Percentiles rank a stretch among this genome's conserved stretches.
Evolutionary conservation across 331 rosid genomes (phyloP).

Genomic region (Stylosanthes scabra): DNA sequence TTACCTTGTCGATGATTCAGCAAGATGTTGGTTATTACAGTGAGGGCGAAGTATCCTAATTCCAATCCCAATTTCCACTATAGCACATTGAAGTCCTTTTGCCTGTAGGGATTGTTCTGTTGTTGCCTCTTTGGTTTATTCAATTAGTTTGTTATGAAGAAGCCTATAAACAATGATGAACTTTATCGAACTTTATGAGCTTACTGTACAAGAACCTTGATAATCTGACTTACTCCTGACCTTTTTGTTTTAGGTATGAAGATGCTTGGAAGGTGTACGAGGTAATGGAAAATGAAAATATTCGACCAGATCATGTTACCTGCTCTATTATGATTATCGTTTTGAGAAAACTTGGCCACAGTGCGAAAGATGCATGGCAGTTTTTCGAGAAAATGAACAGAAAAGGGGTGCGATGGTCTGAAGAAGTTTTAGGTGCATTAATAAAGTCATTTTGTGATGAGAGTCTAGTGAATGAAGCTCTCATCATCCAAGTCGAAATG

Average conservation of each 20-base stretch:
- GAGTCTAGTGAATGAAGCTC: slow-evolving; percentile 80
- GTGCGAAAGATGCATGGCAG: slow-evolving; percentile 87
- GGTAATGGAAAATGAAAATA: slow-evolving; percentile 74
- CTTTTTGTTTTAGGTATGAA: slow-evolving; percentile 60
- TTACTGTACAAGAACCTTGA: slow-evolving; percentile 18
- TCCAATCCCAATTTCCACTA: slow-evolving; percentile 22
- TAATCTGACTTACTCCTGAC: neutral
- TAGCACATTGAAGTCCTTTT: slow-evolving; percentile 18
- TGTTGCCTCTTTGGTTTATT: slow-evolving; percentile 17
- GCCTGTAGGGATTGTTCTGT: slow-evolving; percentile 2
- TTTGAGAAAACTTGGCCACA: slow-evolving; percentile 75
- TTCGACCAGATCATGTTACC: slow-evolving; percentile 81
- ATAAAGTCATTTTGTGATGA: slow-evolving; percentile 83
- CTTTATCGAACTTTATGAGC: neutral
- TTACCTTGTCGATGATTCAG: neutral
- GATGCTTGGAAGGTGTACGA: slow-evolving; percentile 79
- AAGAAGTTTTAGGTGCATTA: slow-evolving; percentile 79
- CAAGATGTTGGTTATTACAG: slow-evolving; percentile 18
- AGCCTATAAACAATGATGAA: slow-evolving; percentile 7
- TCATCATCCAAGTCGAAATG: slow-evolving; percentile 81
- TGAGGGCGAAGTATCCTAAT: slow-evolving; percentile 21
- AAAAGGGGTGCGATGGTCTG: slow-evolving; percentile 85
- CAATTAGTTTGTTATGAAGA: slow-evolving; percentile 8
- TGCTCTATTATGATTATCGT: slow-evolving; percentile 73
- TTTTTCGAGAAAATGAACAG: slow-evolving; percentile 88